Percentiles rank a stretch among this genome's conserved stretches.
Conservation (phyloP, 2,329 filamentous ascomycete species). For the Claviceps sp. region DNA sequence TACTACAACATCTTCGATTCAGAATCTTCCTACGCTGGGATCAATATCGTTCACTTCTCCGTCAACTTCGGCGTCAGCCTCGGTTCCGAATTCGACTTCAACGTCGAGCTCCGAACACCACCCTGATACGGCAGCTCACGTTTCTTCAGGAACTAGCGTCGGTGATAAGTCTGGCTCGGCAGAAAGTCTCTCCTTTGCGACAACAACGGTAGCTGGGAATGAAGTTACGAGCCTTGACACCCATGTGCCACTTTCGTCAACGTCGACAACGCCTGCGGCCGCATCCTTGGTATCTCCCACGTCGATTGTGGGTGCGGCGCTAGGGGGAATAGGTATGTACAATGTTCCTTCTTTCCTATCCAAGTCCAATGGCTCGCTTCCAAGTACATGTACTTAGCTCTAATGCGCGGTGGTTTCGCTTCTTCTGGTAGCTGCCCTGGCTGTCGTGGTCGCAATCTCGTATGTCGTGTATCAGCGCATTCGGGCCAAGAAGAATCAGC, state of each 20-base stretch:
- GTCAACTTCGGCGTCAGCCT: neutral
- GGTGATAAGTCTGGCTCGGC: neutral
- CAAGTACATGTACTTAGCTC: neutral
- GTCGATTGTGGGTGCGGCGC: conserved; percentile 4
- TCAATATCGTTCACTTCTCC: neutral
- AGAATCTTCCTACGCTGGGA: neutral
- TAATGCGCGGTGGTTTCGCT: neutral
- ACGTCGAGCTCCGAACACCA: neutral
- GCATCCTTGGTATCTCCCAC: neutral
- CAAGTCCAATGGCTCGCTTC: neutral
- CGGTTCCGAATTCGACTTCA: neutral
- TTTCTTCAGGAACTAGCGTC: neutral
- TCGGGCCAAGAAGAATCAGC: neutral
- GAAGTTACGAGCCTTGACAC: neutral
- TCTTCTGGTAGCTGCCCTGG: conserved; percentile 1
- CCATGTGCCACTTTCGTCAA: neutral
- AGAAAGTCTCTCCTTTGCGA: neutral
- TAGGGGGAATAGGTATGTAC: conserved; percentile 9
- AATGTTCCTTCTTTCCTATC: neutral
- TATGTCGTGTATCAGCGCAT: conserved; percentile 1
- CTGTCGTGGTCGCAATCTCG: neutral
- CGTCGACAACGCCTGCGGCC: neutral
- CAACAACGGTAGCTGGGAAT: neutral
- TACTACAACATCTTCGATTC: conserved; percentile 2
- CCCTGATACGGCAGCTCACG: neutral